These are phyloP conservation scores for Leucocoprinus sp. DNA, from an alignment of 768 basidiomycete genomes.

Conservation along the genomic window DNA sequence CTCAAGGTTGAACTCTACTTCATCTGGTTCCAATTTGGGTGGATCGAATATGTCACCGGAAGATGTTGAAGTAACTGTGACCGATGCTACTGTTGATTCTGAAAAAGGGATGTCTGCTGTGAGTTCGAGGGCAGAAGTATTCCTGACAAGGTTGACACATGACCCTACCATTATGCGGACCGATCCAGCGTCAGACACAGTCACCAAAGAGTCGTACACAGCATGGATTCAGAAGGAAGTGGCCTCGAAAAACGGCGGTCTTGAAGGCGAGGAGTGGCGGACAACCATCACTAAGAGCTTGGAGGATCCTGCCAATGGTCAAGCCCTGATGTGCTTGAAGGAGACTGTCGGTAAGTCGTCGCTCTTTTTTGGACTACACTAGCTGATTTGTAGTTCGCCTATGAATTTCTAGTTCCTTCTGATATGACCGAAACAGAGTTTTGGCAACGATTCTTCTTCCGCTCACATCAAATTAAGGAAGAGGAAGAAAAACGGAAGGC, in stretches of 20 bases:
- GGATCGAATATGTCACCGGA: conserved; percentile 71
- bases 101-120: conserved; percentile 37
- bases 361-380: neutral
- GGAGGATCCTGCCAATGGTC: conserved; percentile 43
- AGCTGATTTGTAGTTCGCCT: neutral
- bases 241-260: conserved; percentile 45
- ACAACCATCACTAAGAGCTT: conserved; percentile 39
- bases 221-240: conserved; percentile 50
- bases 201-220: conserved; percentile 43
- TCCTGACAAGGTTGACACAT: conserved; percentile 64
- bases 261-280: conserved; percentile 51
- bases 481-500: conserved; percentile 76
- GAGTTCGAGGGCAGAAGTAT: conserved; percentile 66
- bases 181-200: conserved; percentile 63
- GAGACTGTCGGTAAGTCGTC: conserved; percentile 53
- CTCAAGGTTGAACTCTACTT: conserved; percentile 14
- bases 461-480: conserved; percentile 68
- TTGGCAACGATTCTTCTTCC: conserved; percentile 90
- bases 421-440: conserved; percentile 57
- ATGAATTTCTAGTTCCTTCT: conserved; percentile 52
- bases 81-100: conserved; percentile 1
- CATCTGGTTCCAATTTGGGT: conserved; percentile 61
- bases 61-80: conserved; percentile 18
- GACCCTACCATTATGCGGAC: conserved; percentile 70
- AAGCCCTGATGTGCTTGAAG: conserved; percentile 41